Base-by-base conservation (phyloP, 371 early-diverging fungal species). In the Mucor piriformis region DNA sequence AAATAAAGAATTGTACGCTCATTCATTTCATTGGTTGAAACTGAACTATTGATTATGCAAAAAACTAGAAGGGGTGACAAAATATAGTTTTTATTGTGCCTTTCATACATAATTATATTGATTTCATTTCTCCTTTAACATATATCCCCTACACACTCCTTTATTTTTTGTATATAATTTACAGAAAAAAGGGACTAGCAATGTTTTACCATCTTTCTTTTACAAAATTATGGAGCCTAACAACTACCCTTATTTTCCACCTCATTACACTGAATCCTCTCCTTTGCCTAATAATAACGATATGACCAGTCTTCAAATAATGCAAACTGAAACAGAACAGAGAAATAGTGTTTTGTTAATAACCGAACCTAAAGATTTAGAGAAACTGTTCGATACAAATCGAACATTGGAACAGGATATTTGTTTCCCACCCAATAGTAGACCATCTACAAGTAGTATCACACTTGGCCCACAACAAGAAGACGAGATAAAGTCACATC, bases 321-420 rank as follows among this genome's bases (percentile, higher is more conserved):
- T 38, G 13, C 38, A 37, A 42, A 24, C 23, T 6, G 55, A 55
- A 23, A 55, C 33, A 13, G 55, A 55, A 10, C 15, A 44, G 0
- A 3, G 44, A 44, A 44, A 13, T 23, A 44, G 44, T 24, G n/a
- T 53, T 37, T 54, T 60, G 38, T 23, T 69, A 16, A 33, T 24
- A 6, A 58, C 50, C 5, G 62, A 61, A 18, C 66, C 57, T 1
- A 57, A 53, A 34, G 62, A 61, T 27, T 47, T 69, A 27, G 61
- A 65, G 27, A 46, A 61, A 46, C 25, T 69, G 21, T 69, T 69
- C 54, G 24, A 44, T 44, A 44, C 44, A 8, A 53, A 58, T n/a
- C 55, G 69, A 48, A 53, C 57, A 23, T 52, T 35, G 37, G 54
- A 61, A 12, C 49, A 57, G 32, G 69, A 65, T 24, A 65, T 69